These are phyloP conservation scores for Eutrema salsugineum DNA, from an alignment of 441 rosid genomes.

Conservation along the genomic window DNA sequence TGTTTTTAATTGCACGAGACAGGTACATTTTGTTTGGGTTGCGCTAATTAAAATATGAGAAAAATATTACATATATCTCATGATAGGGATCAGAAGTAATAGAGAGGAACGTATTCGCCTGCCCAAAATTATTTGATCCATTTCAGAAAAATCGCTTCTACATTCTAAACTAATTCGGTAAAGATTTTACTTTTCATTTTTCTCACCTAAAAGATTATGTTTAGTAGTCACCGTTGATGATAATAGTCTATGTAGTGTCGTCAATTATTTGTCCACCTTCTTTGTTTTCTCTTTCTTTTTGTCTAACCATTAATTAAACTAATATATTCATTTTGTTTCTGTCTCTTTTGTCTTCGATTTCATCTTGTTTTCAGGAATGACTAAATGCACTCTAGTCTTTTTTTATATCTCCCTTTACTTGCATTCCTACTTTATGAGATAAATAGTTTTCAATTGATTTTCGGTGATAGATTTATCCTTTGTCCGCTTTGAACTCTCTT, in stretches of 20 bases:
- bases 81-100: too few relatives aligned
- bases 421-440: neutral
- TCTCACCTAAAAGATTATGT: constrained; percentile 2
- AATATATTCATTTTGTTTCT: constrained; percentile 1
- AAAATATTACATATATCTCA: too few relatives aligned
- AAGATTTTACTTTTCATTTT: neutral
- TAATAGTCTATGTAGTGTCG: neutral
- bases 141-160: neutral
- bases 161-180: neutral
- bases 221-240: neutral
- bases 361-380: constrained; percentile 17
- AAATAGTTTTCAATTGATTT: neutral
- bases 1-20: too few relatives aligned
- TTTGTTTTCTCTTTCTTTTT: neutral
- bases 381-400: neutral
- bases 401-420: neutral
- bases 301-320: neutral
- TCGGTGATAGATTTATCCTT: neutral
- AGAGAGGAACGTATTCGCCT: neutral
- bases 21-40: too few relatives aligned
- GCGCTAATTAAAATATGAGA: too few relatives aligned
- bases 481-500: neutral
- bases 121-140: neutral
- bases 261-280: neutral
- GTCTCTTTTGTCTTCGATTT: constrained; percentile 13